Evolutionary conservation across 129 eudicot species (phyloP).

Genomic region (Flaveria bidentis): DNA sequence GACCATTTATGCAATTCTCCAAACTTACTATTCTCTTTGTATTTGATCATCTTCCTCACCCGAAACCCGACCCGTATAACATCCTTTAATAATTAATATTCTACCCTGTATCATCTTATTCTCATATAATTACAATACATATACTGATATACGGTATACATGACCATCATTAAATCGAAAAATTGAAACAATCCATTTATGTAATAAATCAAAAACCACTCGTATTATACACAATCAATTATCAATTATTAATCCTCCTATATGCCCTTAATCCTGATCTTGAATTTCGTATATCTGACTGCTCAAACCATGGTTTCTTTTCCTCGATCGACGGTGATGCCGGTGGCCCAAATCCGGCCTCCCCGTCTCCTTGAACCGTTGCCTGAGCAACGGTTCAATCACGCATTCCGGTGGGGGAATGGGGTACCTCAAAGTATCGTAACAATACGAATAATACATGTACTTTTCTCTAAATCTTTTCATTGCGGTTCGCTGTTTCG

Average conservation of each 20-base stretch:
- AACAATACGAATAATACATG: slow-evolving; percentile 90
- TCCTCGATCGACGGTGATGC: slow-evolving; percentile 42
- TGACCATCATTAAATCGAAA: slow-evolving; percentile 21
- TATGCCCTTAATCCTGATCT: slow-evolving; percentile 38
- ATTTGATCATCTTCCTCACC: background rate
- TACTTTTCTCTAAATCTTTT: slow-evolving; percentile 57
- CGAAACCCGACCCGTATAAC: background rate
- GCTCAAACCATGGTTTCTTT: slow-evolving; percentile 36
- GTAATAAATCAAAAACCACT: slow-evolving; percentile 22
- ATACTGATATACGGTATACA: slow-evolving; percentile 2
- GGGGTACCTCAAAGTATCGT: slow-evolving; percentile 64
- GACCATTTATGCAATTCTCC: background rate
- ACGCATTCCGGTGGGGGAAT: slow-evolving; percentile 74
- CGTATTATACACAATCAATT: slow-evolving; percentile 41
- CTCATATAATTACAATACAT: background rate
- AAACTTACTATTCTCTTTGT: background rate
- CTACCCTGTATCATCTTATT: slow-evolving; percentile 26
- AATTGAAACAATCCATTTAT: slow-evolving; percentile 35
- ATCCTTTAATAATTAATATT: background rate
- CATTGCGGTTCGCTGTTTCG: slow-evolving; percentile 57
- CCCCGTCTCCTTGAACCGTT: slow-evolving; percentile 60
- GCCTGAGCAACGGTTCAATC: slow-evolving; percentile 52
- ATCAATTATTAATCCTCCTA: background rate
- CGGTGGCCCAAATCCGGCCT: slow-evolving; percentile 52
- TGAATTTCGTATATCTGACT: slow-evolving; percentile 43